A percentile compares a stretch with the other conserved stretches of the same genome.
phyloP scores from a whole-genome alignment of 768 basidiomycete species.

The Lentinula detonsa region DNA sequence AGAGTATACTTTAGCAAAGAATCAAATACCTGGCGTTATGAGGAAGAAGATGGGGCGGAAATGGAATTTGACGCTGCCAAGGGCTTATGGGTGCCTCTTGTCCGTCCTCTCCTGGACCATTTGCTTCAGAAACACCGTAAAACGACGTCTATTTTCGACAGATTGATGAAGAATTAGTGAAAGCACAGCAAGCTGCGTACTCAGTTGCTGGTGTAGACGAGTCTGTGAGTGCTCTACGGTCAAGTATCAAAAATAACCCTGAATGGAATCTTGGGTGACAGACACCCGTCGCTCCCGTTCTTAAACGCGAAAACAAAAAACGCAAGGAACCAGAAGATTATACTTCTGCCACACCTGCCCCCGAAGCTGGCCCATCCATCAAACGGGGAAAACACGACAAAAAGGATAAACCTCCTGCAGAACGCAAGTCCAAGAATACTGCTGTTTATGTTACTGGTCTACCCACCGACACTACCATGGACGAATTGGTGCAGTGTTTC shows the following conservation, averaged over 20 bases:
- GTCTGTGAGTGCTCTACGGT: constrained; percentile 46
- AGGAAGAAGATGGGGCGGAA: constrained; percentile 87
- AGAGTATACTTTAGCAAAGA: constrained; percentile 75
- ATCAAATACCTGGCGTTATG: constrained; percentile 78
- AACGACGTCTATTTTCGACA: constrained; percentile 22
- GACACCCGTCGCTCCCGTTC: constrained; percentile 84
- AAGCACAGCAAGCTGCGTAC: constrained; percentile 93
- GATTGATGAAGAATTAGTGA: constrained; percentile 84
- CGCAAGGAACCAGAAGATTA: constrained; percentile 71
- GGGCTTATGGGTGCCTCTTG: constrained; percentile 78
- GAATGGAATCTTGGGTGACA: constrained; percentile 20
- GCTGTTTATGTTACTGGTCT: constrained; percentile 87
- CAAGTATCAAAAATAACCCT: too few relatives aligned
- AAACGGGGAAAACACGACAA: constrained; percentile 66
- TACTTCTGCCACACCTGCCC: constrained; percentile 45
- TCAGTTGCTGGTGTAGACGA: constrained; percentile 92
- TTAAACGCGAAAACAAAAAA: constrained; percentile 76
- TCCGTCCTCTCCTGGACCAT: constrained; percentile 35
- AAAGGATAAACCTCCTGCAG: constrained; percentile 34
- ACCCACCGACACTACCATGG: constrained; percentile 65
- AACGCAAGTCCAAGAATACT: constrained; percentile 83
- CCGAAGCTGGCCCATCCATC: constrained; percentile 44
- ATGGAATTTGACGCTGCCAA: constrained; percentile 81
- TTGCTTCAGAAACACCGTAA: neutral
- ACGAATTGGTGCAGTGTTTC: constrained; percentile 83